A percentile compares a stretch with the other conserved stretches of the same genome.
phyloP scores from a whole-genome alignment of 495 filamentous ascomycete genomes.

The Monascus purpureus region DNA sequence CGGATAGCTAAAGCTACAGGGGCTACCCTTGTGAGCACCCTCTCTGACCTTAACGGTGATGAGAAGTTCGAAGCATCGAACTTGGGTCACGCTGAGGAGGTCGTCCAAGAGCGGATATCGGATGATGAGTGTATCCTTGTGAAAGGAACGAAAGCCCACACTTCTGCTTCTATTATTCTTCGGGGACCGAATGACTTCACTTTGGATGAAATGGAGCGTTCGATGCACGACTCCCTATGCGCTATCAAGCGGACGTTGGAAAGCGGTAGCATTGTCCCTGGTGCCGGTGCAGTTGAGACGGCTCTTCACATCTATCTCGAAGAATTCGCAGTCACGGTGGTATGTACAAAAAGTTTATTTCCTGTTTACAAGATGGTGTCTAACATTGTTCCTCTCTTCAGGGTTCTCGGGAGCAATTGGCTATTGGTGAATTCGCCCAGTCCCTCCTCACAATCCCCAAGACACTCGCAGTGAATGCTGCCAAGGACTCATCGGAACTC shows the following conservation, averaged over 20 bases:
- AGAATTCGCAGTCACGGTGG: constrained; percentile 96
- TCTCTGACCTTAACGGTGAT: constrained; percentile 95
- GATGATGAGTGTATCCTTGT: constrained; percentile 98
- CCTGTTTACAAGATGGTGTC: no score
- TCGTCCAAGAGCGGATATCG: constrained; percentile 91
- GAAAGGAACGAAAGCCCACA: constrained; percentile 88
- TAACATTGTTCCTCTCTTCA: no score
- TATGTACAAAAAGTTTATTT: constrained; percentile 22
- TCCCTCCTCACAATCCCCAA: constrained; percentile 90
- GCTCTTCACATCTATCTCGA: constrained; percentile 97
- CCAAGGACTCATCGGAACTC: constrained; percentile 88
- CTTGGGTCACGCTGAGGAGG: constrained; percentile 85
- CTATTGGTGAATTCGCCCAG: constrained; percentile 94
- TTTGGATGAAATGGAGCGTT: constrained; percentile 98
- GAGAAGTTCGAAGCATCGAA: constrained; percentile 87
- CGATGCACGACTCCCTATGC: constrained; percentile 89
- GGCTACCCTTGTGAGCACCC: constrained; percentile 77
- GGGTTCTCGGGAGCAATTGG: constrained; percentile 93
- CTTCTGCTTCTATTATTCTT: constrained; percentile 90
- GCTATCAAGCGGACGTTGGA: constrained; percentile 95
- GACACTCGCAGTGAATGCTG: constrained; percentile 92
- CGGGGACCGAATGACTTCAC: constrained; percentile 93
- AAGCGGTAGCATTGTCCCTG: constrained; percentile 91
- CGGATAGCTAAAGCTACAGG: constrained; percentile 94
- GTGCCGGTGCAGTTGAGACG: constrained; percentile 95